phyloP scores from a whole-genome alignment of 1,139 yeast genomes.

The Ogataea hybrid region DNA sequence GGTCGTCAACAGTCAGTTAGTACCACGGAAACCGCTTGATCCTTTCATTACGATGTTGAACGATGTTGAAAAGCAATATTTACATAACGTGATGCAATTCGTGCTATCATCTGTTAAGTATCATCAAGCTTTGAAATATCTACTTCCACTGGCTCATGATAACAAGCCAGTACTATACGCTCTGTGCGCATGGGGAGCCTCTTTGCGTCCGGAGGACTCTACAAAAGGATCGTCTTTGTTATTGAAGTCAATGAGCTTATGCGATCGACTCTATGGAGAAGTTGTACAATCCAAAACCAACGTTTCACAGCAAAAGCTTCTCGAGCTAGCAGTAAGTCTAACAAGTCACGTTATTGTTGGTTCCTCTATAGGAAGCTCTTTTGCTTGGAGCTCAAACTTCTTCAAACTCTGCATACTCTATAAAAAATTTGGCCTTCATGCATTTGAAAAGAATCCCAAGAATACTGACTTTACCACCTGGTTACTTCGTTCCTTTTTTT shows the following conservation, averaged over 20 bases:
- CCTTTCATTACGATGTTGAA: slow-evolving; percentile 4
- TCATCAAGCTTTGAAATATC: slow-evolving; percentile 30
- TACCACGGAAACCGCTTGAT: not conserved
- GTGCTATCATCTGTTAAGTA: slow-evolving; percentile 29
- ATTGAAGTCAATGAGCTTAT: slow-evolving; percentile 10
- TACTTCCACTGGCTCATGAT: slow-evolving; percentile 34
- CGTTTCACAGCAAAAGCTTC: slow-evolving; percentile 5
- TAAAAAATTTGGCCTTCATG: slow-evolving; percentile 14
- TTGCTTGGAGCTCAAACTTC: slow-evolving; percentile 22
- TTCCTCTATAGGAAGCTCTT: slow-evolving; percentile 18
- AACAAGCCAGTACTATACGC: slow-evolving; percentile 31
- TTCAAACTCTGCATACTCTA: slow-evolving; percentile 15
- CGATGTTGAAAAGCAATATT: slow-evolving; percentile 4
- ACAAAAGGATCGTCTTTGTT: slow-evolving; percentile 11
- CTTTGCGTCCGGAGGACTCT: slow-evolving; percentile 9
- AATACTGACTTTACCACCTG: slow-evolving; percentile 12
- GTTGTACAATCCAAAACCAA: not conserved
- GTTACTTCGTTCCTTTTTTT: slow-evolving; percentile 24
- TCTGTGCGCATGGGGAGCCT: slow-evolving; percentile 20
- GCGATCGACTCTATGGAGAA: slow-evolving; percentile 10
- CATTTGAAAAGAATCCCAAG: slow-evolving; percentile 10
- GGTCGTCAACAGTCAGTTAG: too few species aligned
- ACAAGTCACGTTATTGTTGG: slow-evolving; percentile 20
- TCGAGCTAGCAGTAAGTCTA: slow-evolving; percentile 17
- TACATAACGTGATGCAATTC: slow-evolving; percentile 22